Percentiles rank a stretch among this genome's conserved stretches.
These are phyloP conservation scores for Cladobotryum protrusum DNA, from an alignment of 2,329 filamentous ascomycete genomes.

Conservation along the genomic window DNA sequence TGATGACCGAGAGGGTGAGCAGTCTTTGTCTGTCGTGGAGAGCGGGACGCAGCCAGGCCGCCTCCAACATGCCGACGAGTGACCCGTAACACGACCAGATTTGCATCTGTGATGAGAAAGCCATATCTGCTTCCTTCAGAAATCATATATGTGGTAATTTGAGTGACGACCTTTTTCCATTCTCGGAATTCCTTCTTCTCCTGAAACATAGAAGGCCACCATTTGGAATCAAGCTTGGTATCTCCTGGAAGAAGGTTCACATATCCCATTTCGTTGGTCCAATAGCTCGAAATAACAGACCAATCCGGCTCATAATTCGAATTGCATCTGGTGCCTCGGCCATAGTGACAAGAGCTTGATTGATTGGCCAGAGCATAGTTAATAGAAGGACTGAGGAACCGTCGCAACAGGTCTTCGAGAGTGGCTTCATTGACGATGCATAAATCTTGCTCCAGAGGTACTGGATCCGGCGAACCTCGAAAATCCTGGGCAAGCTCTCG, in stretches of 20 bases:
- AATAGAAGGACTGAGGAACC: neutral
- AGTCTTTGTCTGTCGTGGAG: neutral
- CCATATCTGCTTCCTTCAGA: constrained; percentile 1
- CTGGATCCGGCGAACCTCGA: neutral
- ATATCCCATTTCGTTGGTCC: too few species aligned
- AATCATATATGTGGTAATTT: constrained; percentile 1
- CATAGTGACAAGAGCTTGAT: neutral
- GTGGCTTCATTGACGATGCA: neutral
- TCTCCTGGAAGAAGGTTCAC: constrained; percentile 3
- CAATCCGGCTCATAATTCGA: neutral
- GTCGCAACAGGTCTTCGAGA: neutral
- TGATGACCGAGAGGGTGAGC: too few species aligned
- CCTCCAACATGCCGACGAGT: neutral
- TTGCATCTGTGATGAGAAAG: constrained; percentile 30
- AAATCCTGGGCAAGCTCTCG: neutral
- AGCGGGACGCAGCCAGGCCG: neutral
- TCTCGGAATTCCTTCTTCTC: neutral
- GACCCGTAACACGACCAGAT: constrained; percentile 24
- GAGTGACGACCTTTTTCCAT: neutral
- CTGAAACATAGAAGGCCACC: neutral
- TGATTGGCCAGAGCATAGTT: neutral
- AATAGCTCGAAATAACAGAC: neutral
- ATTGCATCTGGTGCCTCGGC: neutral
- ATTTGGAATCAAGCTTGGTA: constrained; percentile 4
- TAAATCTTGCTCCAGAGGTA: neutral